A percentile compares a stretch with the other conserved stretches of the same genome.
These are phyloP conservation scores for Clonostachys rosea DNA, from an alignment of 2,329 filamentous ascomycete genomes.

Conservation along the genomic window DNA sequence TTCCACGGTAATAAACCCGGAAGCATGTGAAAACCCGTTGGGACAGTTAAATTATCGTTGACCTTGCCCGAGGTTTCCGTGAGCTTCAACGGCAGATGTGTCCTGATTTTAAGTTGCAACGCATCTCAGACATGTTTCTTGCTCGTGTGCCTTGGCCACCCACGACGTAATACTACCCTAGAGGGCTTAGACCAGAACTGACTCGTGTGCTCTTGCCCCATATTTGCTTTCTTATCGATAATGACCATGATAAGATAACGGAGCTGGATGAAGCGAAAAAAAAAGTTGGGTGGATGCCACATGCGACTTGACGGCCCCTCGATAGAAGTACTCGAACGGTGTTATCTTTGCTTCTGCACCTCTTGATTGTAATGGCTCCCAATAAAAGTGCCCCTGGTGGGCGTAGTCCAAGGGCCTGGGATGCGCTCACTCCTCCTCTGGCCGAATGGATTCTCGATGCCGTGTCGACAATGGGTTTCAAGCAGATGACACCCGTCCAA, in stretches of 20 bases:
- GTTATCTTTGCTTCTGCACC: neutral
- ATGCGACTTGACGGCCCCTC: neutral
- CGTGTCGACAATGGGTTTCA: conserved; percentile 78
- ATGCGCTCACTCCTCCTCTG: conserved; percentile 28
- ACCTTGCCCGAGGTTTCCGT: too few relatives aligned
- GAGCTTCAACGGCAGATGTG: too few relatives aligned
- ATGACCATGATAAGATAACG: neutral
- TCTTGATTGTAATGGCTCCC: conserved; percentile 17
- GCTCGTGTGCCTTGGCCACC: too few relatives aligned
- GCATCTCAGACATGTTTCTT: too few relatives aligned
- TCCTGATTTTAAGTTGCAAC: too few relatives aligned
- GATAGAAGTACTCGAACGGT: neutral
- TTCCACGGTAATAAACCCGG: too few relatives aligned
- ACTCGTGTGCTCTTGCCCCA: too few relatives aligned
- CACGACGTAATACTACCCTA: too few relatives aligned
- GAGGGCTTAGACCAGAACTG: too few relatives aligned
- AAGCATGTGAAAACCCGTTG: too few relatives aligned
- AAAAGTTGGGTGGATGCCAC: neutral
- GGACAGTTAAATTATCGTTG: too few relatives aligned
- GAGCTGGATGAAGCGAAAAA: neutral
- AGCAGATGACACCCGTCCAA: conserved; percentile 90
- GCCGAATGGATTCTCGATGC: conserved; percentile 77
- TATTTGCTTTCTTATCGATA: neutral
- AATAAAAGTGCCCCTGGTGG: conserved; percentile 17
- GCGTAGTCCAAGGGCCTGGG: conserved; percentile 44